These are phyloP conservation scores for Xylaria sp. DNA, from an alignment of 2,329 filamentous ascomycete genomes.

Conservation along the genomic window DNA sequence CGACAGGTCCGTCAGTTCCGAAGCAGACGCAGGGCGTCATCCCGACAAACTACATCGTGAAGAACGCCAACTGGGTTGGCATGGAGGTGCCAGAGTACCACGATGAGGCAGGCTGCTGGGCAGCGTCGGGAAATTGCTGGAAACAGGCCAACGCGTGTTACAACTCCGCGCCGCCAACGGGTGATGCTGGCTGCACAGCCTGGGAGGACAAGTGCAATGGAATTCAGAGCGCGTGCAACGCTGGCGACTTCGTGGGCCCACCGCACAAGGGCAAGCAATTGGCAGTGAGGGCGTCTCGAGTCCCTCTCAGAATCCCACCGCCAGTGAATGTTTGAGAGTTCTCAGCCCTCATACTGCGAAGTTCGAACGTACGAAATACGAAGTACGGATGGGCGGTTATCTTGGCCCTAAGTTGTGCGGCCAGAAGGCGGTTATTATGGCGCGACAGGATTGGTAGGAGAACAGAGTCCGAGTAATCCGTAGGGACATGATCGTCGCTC, in stretches of 20 bases:
- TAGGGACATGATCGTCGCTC: no score
- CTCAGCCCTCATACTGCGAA: not conserved
- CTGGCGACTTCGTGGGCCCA: conserved; percentile 43
- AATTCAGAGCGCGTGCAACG: conserved; percentile 41
- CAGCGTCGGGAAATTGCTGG: conserved; percentile 51
- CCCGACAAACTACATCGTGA: conserved; percentile 53
- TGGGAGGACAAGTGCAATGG: conserved; percentile 58
- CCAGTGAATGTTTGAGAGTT: conserved; percentile 17
- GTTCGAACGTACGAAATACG: no score
- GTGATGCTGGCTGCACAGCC: conserved; percentile 51
- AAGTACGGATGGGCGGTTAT: no score
- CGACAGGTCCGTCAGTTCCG: not conserved
- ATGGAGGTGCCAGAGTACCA: conserved; percentile 54
- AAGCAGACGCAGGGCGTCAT: conserved; percentile 40
- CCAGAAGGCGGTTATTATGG: no score
- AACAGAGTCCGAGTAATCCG: no score
- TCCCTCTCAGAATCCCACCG: conserved; percentile 22
- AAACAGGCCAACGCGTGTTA: conserved; percentile 57
- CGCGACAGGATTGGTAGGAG: no score
- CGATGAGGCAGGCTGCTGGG: conserved; percentile 56
- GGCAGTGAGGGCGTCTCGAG: conserved; percentile 21
- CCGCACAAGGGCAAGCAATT: conserved; percentile 39
- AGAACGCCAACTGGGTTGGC: conserved; percentile 70
- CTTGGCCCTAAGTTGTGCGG: no score
- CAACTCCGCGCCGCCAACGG: conserved; percentile 52